Evolutionary conservation across 23 red algal genomes (phyloP).

Genomic region (Chondrus crispus): DNA sequence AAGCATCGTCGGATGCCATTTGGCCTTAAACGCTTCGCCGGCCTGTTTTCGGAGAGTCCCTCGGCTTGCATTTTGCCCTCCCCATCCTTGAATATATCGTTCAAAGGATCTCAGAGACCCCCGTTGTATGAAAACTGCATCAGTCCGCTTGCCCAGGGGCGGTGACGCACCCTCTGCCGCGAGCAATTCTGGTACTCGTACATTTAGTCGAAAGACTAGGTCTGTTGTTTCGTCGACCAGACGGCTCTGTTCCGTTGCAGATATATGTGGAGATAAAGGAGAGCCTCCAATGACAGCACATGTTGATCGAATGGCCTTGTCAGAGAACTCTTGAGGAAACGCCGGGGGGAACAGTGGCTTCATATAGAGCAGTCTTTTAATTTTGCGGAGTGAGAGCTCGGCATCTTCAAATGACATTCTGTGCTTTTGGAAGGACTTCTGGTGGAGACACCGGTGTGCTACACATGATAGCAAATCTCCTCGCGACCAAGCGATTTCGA

Average conservation of each 20-base stretch:
- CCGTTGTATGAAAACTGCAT: background rate
- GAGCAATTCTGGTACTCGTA: background rate
- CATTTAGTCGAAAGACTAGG: slow-evolving; percentile 13
- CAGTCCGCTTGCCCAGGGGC: background rate
- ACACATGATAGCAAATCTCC: background rate
- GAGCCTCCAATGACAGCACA: slow-evolving; percentile 33
- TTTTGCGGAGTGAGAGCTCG: background rate
- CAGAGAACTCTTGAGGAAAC: background rate
- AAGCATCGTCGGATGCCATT: background rate
- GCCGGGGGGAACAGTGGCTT: background rate
- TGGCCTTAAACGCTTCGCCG: background rate
- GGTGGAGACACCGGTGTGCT: background rate
- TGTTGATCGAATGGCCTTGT: background rate
- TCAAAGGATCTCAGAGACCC: background rate
- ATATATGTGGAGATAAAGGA: background rate
- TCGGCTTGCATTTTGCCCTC: background rate
- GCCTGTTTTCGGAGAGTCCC: background rate
- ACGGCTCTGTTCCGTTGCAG: background rate
- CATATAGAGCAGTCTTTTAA: background rate
- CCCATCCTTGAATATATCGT: background rate
- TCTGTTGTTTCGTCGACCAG: background rate
- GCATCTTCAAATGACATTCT: background rate
- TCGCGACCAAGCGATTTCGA: background rate
- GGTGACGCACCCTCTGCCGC: background rate
- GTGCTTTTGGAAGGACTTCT: background rate